Percentiles rank a stretch among this genome's conserved stretches.
These are phyloP conservation scores for Melanomma pulvis-pyrius DNA, from an alignment of 495 filamentous ascomycete species.

Conservation along the genomic window DNA sequence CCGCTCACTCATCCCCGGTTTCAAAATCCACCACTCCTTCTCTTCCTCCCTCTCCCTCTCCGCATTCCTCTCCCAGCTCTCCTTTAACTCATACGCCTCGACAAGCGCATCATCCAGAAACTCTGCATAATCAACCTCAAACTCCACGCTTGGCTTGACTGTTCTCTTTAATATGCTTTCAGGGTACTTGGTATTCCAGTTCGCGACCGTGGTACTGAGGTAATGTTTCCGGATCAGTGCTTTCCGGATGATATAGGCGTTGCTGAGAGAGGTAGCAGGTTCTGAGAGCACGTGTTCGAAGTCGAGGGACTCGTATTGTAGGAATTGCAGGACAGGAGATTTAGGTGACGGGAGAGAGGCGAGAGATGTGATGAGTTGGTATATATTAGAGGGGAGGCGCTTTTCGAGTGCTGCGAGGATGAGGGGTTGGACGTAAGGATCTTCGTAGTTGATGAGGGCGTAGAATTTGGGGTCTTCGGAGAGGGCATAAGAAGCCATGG, in stretches of 20 bases:
- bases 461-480: slow-evolving; percentile 52
- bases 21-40: slow-evolving; percentile 95
- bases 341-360: slow-evolving; percentile 50
- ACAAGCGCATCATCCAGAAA: slow-evolving; percentile 91
- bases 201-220: slow-evolving; percentile 73
- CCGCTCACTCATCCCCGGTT: slow-evolving; percentile 95
- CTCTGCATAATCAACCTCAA: slow-evolving; percentile 95
- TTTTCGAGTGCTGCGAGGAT: slow-evolving; percentile 70
- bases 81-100: slow-evolving; percentile 83
- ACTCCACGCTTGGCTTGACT: slow-evolving; percentile 73
- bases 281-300: slow-evolving; percentile 71
- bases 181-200: slow-evolving; percentile 82
- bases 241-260: slow-evolving; percentile 92
- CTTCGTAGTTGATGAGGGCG: slow-evolving; percentile 80
- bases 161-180: slow-evolving; percentile 65
- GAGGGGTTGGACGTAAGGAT: slow-evolving; percentile 81
- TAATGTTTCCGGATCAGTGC: slow-evolving; percentile 97
- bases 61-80: slow-evolving; percentile 69
- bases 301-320: slow-evolving; percentile 81
- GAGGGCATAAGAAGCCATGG: slow-evolving; percentile 7
- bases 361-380: slow-evolving; percentile 52
- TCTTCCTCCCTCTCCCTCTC: slow-evolving; percentile 48
- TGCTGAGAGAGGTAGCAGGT: slow-evolving; percentile 63
- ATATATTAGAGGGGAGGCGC: slow-evolving; percentile 55
- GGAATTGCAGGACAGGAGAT: slow-evolving; percentile 72